Base-by-base conservation (phyloP, 1,284 basidiomycete genomes). In the Ustilago trichophora region DNA sequence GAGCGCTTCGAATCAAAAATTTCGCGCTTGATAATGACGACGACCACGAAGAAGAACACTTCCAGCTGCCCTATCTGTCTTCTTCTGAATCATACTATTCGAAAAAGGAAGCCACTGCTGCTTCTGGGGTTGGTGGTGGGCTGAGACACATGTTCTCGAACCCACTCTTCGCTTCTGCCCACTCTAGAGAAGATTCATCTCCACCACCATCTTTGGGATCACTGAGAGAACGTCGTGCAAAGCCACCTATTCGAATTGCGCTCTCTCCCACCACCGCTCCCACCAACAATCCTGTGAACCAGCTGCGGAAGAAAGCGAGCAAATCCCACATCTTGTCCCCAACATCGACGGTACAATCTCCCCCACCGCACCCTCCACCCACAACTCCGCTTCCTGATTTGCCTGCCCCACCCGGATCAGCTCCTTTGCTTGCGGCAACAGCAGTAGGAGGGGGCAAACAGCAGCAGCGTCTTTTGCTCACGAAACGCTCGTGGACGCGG, bases 341-440 rank as follows among this genome's bases (percentile, higher is more conserved):
- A 9, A 21, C 38, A 4, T 22, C 36, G 9, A 5, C 38, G 3
- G 21, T 51, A 5, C 43, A 47, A 16, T 63, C 59, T 4, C 55
- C 63, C 10, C 63, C 63, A 13, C 55, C 55, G 0, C 59, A 47
- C 33, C 55, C 63, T 11, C 63, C 63, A 3, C 55, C 63, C 2
- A 24, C 38, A 4, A 48, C 40, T 4, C 63, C 63, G 4, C 25
- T 66, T 4, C 63, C 63, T 0, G 33, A 59, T 3, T 36, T 65
- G 6, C 62, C 62, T 0, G 25, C 40, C 6, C 54, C 55, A 3
- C 31, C 22, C 8, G 53, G 44, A 3, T 47, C 51, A 15, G 46
- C 42, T 3, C 43, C 27, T 16, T 25, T 38, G 27, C 8, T 29
- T 29, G 27, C 13, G 27, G 8, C 8, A n/a, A 19, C 16, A 35